Conservation (phyloP, 1,284 basidiomycete species). For the Ceratobasidium sp. region DNA sequence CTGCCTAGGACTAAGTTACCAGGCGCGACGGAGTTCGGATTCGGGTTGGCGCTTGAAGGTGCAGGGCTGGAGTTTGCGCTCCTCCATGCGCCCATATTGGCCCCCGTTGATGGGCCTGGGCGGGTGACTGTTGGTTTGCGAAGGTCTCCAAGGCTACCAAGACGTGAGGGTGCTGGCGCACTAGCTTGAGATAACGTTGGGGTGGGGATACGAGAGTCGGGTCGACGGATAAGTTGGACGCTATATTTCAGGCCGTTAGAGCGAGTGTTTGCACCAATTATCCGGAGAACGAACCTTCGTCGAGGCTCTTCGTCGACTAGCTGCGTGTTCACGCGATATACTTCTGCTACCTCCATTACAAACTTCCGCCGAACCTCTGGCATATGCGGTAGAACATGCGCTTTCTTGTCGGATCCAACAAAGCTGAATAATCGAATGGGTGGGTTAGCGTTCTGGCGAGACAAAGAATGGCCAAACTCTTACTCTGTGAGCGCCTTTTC, state of each 20-base stretch:
- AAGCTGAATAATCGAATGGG: slow-evolving; percentile 63
- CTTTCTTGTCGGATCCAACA: slow-evolving; percentile 73
- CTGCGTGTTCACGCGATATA: slow-evolving; percentile 84
- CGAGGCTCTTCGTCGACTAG: slow-evolving; percentile 89
- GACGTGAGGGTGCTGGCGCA: slow-evolving; percentile 50
- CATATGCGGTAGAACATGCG: slow-evolving; percentile 85
- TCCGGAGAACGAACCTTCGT: slow-evolving; percentile 56
- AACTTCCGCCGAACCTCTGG: slow-evolving; percentile 81
- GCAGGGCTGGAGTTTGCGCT: slow-evolving; percentile 23
- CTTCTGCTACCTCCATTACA: slow-evolving; percentile 77
- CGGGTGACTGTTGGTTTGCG: slow-evolving; percentile 37
- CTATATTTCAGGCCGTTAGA: slow-evolving; percentile 55
- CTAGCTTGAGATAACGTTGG: slow-evolving; percentile 71
- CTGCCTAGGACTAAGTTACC: not conserved
- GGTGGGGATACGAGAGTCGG: slow-evolving; percentile 81
- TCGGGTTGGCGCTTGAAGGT: slow-evolving; percentile 1
- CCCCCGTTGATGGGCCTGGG: slow-evolving; percentile 4
- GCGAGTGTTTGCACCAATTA: slow-evolving; percentile 23
- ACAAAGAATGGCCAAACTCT: slow-evolving; percentile 55
- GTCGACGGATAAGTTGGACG: slow-evolving; percentile 81
- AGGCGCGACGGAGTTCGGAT: slow-evolving; percentile 10
- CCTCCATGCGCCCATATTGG: slow-evolving; percentile 18
- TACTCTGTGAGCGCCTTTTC: slow-evolving; percentile 85
- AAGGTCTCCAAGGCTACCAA: slow-evolving; percentile 39
- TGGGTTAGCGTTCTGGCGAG: not conserved